Conservation (phyloP, 108 stramenopile species). For the Nitzschia palea region DNA sequence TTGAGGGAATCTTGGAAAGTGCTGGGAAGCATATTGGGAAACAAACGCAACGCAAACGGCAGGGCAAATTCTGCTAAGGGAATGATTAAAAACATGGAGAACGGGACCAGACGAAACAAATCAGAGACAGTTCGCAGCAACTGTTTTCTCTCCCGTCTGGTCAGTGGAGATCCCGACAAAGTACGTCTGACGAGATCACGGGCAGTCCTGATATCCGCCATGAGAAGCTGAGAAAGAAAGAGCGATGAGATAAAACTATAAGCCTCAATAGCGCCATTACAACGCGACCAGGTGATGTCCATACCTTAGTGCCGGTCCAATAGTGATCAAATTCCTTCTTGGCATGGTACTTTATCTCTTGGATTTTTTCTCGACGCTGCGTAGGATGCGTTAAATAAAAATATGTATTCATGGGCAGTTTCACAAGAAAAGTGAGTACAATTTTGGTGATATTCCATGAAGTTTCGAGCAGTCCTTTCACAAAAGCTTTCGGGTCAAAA, state of each 20-base stretch:
- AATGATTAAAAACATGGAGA: conserved; percentile 95
- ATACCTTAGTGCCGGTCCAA: conserved; percentile 91
- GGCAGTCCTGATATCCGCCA: conserved; percentile 91
- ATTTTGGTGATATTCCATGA: conserved; percentile 25
- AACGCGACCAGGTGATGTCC: not conserved
- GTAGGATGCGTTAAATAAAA: conserved; percentile 66
- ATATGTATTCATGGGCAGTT: conserved; percentile 60
- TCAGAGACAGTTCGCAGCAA: conserved; percentile 94
- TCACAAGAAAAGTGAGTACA: conserved; percentile 35
- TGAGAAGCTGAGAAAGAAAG: conserved; percentile 55
- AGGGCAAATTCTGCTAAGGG: conserved; percentile 98
- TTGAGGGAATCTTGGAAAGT: conserved; percentile 97
- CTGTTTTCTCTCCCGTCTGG: conserved; percentile 96
- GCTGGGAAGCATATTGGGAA: conserved; percentile 98
- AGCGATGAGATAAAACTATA: not conserved
- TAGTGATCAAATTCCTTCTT: conserved; percentile 92
- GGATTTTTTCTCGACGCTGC: conserved; percentile 56
- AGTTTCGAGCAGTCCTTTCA: conserved; percentile 9
- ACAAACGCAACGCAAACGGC: conserved; percentile 94
- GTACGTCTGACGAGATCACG: conserved; percentile 74
- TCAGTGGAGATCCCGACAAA: conserved; percentile 83
- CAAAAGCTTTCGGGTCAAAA: conserved; percentile 26
- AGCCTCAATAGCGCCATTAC: not conserved
- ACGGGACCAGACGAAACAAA: conserved; percentile 96
- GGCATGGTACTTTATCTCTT: conserved; percentile 63